These are phyloP conservation scores for Garcileccinum viscosum DNA, from an alignment of 1,284 basidiomycete species.

Conservation along the genomic window DNA sequence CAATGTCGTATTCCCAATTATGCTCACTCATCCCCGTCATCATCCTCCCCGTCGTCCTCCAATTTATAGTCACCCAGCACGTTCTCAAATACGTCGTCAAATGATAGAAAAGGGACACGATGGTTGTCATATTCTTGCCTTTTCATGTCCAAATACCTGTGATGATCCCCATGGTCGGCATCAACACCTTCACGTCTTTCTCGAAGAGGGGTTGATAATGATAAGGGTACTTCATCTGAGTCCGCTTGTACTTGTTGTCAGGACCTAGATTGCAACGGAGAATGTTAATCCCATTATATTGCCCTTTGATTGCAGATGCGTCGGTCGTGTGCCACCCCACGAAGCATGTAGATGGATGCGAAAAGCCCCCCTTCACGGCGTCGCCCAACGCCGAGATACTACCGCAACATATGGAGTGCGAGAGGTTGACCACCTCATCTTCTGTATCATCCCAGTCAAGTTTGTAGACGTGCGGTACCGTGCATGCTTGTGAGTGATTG, in stretches of 20 bases:
- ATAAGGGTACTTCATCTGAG: background rate
- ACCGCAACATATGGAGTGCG: conserved; percentile 6
- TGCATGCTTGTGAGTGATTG: conserved; percentile 10
- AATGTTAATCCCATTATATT: conserved; percentile 15
- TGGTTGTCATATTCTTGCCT: background rate
- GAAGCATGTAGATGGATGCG: conserved; percentile 4
- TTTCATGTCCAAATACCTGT: background rate
- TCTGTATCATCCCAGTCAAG: background rate
- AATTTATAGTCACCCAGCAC: background rate
- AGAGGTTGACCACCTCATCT: too few species aligned
- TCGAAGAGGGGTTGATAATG: background rate
- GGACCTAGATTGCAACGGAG: background rate
- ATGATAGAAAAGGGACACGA: background rate
- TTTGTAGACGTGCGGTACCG: conserved; percentile 5
- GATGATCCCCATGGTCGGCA: background rate
- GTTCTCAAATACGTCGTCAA: background rate
- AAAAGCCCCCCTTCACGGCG: background rate
- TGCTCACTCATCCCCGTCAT: background rate
- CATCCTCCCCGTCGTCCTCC: background rate
- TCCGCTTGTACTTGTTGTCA: background rate
- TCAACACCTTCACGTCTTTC: background rate
- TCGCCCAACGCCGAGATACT: background rate
- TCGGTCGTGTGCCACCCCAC: conserved; percentile 14
- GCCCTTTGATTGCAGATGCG: background rate
- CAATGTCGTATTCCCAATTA: too few species aligned